These are phyloP conservation scores for Aureobasidium sp. DNA, from an alignment of 2,329 filamentous ascomycete species.

Conservation along the genomic window DNA sequence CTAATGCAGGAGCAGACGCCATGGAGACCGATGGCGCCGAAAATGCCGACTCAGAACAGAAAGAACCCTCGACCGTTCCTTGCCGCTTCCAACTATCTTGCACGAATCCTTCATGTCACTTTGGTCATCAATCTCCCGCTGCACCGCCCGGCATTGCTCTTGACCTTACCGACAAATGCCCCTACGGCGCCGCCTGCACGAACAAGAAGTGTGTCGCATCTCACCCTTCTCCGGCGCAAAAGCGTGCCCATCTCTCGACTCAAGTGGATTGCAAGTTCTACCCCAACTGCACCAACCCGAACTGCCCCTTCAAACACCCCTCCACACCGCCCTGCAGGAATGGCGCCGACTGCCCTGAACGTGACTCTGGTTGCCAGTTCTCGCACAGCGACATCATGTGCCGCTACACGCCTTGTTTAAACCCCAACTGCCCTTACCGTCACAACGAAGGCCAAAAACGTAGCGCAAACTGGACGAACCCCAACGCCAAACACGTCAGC, in stretches of 20 bases:
- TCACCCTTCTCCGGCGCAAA: constrained; percentile 82
- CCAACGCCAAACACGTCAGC: constrained; percentile 58
- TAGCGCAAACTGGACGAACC: constrained; percentile 45
- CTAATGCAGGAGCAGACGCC: constrained; percentile 14
- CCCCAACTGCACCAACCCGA: constrained; percentile 79
- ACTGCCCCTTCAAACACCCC: constrained; percentile 85
- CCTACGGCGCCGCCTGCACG: constrained; percentile 85
- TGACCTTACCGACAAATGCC: constrained; percentile 72
- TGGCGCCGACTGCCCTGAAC: constrained; percentile 68
- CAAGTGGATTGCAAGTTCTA: constrained; percentile 86
- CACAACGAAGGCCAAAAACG: constrained; percentile 83
- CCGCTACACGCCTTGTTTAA: constrained; percentile 86
- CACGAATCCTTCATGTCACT: constrained; percentile 82
- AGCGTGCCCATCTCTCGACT: constrained; percentile 57
- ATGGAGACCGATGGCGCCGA: constrained; percentile 26
- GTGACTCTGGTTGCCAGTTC: constrained; percentile 64
- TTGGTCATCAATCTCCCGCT: constrained; percentile 88
- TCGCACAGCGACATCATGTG: constrained; percentile 78
- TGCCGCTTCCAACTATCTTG: constrained; percentile 89
- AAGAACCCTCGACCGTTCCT: constrained; percentile 51
- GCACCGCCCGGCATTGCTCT: constrained; percentile 69
- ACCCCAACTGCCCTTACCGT: constrained; percentile 79
- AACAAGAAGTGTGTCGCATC: constrained; percentile 89
- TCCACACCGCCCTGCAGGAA: constrained; percentile 82
- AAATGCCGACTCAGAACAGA: constrained; percentile 44